phyloP scores from a whole-genome alignment of 163 green algal species.

The Chlamydomonas reinhardtii region DNA sequence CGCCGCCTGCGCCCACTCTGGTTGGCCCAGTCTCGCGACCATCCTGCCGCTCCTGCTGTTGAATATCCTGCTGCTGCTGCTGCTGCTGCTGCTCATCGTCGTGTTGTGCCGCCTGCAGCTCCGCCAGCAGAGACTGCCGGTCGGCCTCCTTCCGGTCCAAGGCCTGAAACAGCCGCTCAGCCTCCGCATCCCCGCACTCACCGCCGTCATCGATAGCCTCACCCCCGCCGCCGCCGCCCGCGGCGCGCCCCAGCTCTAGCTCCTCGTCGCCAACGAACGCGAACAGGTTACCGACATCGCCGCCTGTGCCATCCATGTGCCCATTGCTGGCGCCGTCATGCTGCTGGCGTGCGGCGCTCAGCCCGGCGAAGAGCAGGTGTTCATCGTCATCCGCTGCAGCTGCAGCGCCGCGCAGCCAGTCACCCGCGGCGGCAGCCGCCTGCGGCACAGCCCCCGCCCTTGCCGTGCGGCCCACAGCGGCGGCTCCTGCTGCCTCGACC shows the following conservation, averaged over 20 bases:
- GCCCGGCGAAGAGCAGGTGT: not conserved
- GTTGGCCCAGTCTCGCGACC: not conserved
- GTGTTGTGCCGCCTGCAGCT: not conserved
- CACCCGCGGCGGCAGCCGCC: too few species aligned
- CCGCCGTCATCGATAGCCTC: not conserved
- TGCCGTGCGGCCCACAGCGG: not conserved
- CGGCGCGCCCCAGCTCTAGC: too few species aligned
- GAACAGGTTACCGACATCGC: too few species aligned
- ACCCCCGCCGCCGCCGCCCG: too few species aligned
- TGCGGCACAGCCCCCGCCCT: too few species aligned
- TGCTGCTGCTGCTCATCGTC: not conserved
- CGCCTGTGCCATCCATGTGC: not conserved
- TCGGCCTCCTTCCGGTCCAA: constrained; percentile 1
- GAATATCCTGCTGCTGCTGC: too few species aligned
- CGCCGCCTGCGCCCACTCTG: not conserved
- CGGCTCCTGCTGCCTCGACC: not conserved
- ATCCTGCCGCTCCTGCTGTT: too few species aligned
- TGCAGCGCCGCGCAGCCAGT: too few species aligned
- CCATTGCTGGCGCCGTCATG: not conserved
- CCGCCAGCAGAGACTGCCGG: not conserved
- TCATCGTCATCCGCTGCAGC: not conserved
- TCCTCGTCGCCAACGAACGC: not conserved
- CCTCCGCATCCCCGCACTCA: not conserved
- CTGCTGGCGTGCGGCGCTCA: too few species aligned
- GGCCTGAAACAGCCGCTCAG: not conserved